Percentiles rank a stretch among this genome's conserved stretches.
These are phyloP conservation scores for Crinitomyces ghanaensis DNA, from an alignment of 805 yeast species.

Conservation along the genomic window DNA sequence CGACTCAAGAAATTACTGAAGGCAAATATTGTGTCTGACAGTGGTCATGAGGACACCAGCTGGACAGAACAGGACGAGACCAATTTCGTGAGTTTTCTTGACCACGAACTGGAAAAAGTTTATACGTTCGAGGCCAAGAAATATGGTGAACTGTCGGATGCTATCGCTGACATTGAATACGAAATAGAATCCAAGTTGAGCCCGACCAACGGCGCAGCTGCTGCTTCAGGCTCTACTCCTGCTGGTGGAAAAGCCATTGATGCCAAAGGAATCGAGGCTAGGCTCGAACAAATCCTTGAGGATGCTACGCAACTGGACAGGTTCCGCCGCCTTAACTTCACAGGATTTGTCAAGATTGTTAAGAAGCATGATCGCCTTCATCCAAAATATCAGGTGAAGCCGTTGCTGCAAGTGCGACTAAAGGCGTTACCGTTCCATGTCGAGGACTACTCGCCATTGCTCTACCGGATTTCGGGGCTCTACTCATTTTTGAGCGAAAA, in stretches of 20 bases:
- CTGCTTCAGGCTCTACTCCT: constrained; percentile 9
- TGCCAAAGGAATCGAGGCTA: constrained; percentile 47
- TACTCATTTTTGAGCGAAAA: constrained; percentile 77
- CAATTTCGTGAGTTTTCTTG: constrained; percentile 63
- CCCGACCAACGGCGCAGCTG: too few species aligned
- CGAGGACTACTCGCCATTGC: constrained; percentile 87
- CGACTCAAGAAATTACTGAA: constrained; percentile 75
- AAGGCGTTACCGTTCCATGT: constrained; percentile 82
- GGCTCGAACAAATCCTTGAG: constrained; percentile 61
- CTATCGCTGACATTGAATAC: constrained; percentile 53
- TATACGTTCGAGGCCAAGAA: constrained; percentile 70
- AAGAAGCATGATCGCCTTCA: constrained; percentile 93
- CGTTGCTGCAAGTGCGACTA: constrained; percentile 77
- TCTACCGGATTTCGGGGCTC: constrained; percentile 64
- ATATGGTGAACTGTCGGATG: constrained; percentile 56
- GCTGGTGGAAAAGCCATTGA: constrained; percentile 39
- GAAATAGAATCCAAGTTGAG: constrained; percentile 40
- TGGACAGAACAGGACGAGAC: constrained; percentile 85
- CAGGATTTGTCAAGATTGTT: constrained; percentile 90
- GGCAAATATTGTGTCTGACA: constrained; percentile 29
- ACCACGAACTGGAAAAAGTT: constrained; percentile 83
- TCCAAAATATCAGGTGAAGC: constrained; percentile 77
- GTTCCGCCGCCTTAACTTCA: constrained; percentile 83
- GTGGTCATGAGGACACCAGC: constrained; percentile 28
- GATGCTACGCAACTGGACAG: constrained; percentile 79